Evolutionary conservation across 2,329 filamentous ascomycete genomes (phyloP), one percentile per base, ranked within the genome.

Genomic region (Sordariomycetes sp.): DNA sequence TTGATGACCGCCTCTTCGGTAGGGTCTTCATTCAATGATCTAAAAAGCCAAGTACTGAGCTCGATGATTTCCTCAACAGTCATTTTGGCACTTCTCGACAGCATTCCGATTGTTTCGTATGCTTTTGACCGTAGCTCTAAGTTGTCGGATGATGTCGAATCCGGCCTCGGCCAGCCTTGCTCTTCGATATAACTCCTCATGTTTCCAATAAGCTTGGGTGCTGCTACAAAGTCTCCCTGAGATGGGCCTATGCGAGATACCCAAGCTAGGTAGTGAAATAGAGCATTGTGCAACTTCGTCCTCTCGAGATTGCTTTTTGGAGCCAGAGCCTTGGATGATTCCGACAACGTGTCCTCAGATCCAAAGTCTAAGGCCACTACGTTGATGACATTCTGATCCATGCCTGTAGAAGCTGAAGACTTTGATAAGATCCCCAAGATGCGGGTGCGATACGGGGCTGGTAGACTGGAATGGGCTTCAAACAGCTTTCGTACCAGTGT

Each of bases 231-330:
- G 33, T 76, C 69, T 1, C 70, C 59, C 20, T 57, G 58, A 0
- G 58, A 55, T 1, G 77, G 70, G 7, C 81, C 84, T 46, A 86
- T 77, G 21, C 82, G 76, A 8, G 88, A 84, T 9, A 92, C 77
- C 75, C 88, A 96, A 33, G 86, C 84, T 36, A 94, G 75, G 46
- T 90, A 94, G 25, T 81, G 75, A 47, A 96, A 92, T 4, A 94
- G 70, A 1, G 88, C 85, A 30, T 78, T 80, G 43, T 87, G 76
- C 8, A 95, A 70, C 53, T 92, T 93, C 2, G 76, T 72, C 3
- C 77, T 77, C 55, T 94, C 87, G 7, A 90, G 66, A 1, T 79
- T 78, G 21, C 70, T 72, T 8, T 67, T 64, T 3, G 44, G 58
- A 37, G 36, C 53, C 24, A 55, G 42, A 35, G 39, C 55, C 17